These are phyloP conservation scores for Calonectria honghensis DNA, from an alignment of 2,329 filamentous ascomycete genomes.

Conservation along the genomic window DNA sequence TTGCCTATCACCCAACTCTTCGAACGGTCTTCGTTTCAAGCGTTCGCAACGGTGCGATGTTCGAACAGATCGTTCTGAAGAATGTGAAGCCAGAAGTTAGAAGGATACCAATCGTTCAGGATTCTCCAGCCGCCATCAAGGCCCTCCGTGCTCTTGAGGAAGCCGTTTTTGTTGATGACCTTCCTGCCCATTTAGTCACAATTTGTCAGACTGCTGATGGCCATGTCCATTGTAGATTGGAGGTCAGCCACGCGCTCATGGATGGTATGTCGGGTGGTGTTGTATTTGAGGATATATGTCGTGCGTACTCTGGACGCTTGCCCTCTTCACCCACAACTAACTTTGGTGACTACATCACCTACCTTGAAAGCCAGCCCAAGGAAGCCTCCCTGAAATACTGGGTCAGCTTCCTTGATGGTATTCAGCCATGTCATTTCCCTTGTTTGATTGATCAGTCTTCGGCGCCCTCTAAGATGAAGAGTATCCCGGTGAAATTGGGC, in stretches of 20 bases:
- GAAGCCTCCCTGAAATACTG: slow-evolving; percentile 30
- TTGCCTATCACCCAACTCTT: slow-evolving; percentile 30
- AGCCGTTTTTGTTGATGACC: slow-evolving; percentile 23
- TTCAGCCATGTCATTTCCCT: slow-evolving; percentile 32
- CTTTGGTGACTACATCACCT: slow-evolving; percentile 35
- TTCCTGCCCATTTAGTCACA: slow-evolving; percentile 26
- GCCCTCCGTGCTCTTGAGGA: slow-evolving; percentile 13
- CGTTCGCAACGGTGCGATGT: slow-evolving; percentile 31
- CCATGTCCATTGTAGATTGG: slow-evolving; percentile 36
- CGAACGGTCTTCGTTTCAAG: slow-evolving; percentile 31
- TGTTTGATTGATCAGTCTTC: slow-evolving; percentile 26
- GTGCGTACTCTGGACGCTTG: slow-evolving; percentile 29
- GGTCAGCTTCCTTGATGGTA: slow-evolving; percentile 27
- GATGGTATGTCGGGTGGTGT: slow-evolving; percentile 51
- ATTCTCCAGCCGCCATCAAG: slow-evolving; percentile 23
- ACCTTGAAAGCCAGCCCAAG: slow-evolving; percentile 34
- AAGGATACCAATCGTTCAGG: neutral
- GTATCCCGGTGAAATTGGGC: slow-evolving; percentile 22
- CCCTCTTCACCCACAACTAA: slow-evolving; percentile 1
- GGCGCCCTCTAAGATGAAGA: slow-evolving; percentile 29
- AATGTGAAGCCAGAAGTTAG: slow-evolving; percentile 14
- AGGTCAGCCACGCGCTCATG: slow-evolving; percentile 51
- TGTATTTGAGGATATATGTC: slow-evolving; percentile 30
- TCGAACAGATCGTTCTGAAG: slow-evolving; percentile 32
- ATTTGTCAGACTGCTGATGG: slow-evolving; percentile 30